Percentiles rank a stretch among this genome's conserved stretches.
Evolutionary conservation across 768 basidiomycete genomes (phyloP).

Genomic region (Kwoniella dejecticola): DNA sequence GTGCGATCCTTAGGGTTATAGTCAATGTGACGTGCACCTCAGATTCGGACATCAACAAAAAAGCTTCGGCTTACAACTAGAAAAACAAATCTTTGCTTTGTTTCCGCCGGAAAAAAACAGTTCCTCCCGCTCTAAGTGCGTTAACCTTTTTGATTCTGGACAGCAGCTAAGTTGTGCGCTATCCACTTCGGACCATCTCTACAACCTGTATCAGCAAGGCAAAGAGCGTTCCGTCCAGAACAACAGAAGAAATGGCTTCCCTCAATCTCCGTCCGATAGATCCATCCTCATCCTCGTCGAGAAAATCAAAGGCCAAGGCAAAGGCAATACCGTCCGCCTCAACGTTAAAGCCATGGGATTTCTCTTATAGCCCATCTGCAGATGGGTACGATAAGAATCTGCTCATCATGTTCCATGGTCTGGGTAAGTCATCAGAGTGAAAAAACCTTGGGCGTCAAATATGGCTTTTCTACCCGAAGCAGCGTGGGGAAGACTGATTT

Average conservation of each 20-base stretch:
- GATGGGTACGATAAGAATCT: conserved; percentile 51
- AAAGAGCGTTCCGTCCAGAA: no score
- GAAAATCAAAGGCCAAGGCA: not conserved
- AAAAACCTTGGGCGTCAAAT: no score
- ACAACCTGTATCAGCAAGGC: no score
- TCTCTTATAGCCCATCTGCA: conserved; percentile 38
- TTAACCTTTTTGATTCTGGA: not conserved
- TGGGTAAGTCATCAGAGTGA: conserved; percentile 35
- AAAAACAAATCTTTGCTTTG: conserved; percentile 8
- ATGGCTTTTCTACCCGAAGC: no score
- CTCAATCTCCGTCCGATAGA: conserved; percentile 40
- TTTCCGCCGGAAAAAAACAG: conserved; percentile 8
- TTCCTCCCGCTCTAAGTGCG: no score
- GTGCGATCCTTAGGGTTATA: no score
- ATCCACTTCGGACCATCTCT: no score
- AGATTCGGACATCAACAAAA: no score
- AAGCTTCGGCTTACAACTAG: no score
- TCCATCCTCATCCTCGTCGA: conserved; percentile 7
- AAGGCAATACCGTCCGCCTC: conserved; percentile 38
- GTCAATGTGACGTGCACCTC: no score
- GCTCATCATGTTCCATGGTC: conserved; percentile 54
- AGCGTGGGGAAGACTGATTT: no score
- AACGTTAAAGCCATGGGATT: conserved; percentile 43
- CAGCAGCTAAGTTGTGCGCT: not conserved
- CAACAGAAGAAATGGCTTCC: conserved; percentile 19